A percentile compares a stretch with the other conserved stretches of the same genome.
Conservation (phyloP, 2,329 filamentous ascomycete species). For the Diaporthe sp. region DNA sequence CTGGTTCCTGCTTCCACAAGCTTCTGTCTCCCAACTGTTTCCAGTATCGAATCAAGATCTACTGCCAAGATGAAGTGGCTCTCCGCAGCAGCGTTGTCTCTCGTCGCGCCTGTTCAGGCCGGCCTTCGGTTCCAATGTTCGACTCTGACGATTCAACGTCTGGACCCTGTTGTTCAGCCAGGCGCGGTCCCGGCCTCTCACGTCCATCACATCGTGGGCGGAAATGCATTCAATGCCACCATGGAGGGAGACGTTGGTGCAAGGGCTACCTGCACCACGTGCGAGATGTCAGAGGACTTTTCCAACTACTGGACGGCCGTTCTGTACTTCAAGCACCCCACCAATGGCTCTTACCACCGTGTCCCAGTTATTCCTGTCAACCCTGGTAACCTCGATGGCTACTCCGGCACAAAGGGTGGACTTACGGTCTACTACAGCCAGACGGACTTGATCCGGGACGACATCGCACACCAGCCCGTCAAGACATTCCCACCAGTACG, state of each 20-base stretch:
- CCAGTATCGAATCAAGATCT: not conserved
- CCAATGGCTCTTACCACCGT: conserved; percentile 47
- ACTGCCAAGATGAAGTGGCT: conserved; percentile 44
- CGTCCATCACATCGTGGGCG: conserved; percentile 46
- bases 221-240: conserved; percentile 45
- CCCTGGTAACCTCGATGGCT: conserved; percentile 43
- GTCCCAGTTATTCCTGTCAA: conserved; percentile 49
- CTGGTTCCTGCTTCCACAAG: conserved; percentile 11
- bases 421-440: conserved; percentile 59
- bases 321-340: conserved; percentile 45
- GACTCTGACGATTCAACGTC: conserved; percentile 47
- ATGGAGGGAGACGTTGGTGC: conserved; percentile 48
- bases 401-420: conserved; percentile 53
- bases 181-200: conserved; percentile 43
- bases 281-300: conserved; percentile 51
- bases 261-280: conserved; percentile 51
- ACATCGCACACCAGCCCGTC: conserved; percentile 52
- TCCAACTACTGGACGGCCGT: conserved; percentile 52
- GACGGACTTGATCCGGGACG: conserved; percentile 55
- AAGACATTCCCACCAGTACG: conserved; percentile 54
- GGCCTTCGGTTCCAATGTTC: conserved; percentile 50
- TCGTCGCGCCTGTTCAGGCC: conserved; percentile 43
- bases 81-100: conserved; percentile 33
- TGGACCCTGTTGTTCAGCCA: conserved; percentile 47
- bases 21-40: not conserved